Evolutionary conservation across 352 stramenopile genomes (phyloP), one percentile per base, ranked within the genome.

Genomic region (Globisporangium iwayamae): DNA sequence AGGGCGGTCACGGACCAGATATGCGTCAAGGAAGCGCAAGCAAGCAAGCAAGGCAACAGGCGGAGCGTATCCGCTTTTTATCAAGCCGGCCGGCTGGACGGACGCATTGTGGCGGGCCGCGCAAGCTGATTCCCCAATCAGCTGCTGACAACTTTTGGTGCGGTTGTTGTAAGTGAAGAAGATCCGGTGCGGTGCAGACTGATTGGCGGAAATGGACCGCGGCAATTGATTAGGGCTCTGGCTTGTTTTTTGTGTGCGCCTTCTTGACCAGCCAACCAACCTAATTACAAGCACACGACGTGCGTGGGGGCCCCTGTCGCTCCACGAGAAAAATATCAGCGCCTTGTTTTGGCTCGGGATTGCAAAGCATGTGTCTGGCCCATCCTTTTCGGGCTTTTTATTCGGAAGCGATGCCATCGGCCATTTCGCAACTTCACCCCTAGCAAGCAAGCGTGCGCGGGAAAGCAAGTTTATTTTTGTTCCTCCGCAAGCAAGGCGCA

Each of bases 371-470:
- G 8, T 13, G 34, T 39, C 6, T 6, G 45, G 0, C 7, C 39
- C 53, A 38, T 59, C 53, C 32, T 54, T 62, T 62, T 18, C 25
- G 25, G 28, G 0, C 13, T 7, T 54, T 47, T 62, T 32, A 14
- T 41, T 18, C 30, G 5, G 56, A 62, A 54, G 56, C 56, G 43
- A 62, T 62, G 56, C 56, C 25, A 50, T 11, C 39, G 6, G 16
- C 11, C 50, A 67, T 73, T 65, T 60, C 60, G 57, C 57, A 64
- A 69, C 63, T 59, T 56, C 56, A 73, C 60, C 70, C 64, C 68
- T 78, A 72, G 54, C 60, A 64, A 53, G 57, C 54, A 56, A 25
- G 25, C 28, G 52, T 11, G 22, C 25, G 47, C 50, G 34, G 47
- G 39, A 58, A 64, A 30, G 36, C 48, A 58, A 51, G 34, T 41